A percentile compares a stretch with the other conserved stretches of the same genome.
phyloP scores from a whole-genome alignment of 176 grass and related monocot genomes.

The Miscanthus lutarioriparius region DNA sequence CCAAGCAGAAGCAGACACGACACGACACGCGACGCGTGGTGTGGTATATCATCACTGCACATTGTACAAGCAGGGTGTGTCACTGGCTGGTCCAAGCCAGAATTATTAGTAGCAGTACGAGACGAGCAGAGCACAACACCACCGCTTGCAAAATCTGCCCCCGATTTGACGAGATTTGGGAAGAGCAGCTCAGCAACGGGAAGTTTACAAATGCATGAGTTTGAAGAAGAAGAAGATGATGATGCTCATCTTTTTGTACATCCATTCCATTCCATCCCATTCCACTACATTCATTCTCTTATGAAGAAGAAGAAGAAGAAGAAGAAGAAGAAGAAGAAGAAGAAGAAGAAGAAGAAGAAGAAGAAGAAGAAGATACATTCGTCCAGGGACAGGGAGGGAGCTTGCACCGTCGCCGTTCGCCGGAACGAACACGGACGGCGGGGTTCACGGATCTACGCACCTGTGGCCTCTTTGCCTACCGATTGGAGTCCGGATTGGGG shows the following conservation, averaged over 20 bases:
- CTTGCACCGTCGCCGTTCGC: not conserved
- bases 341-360: not conserved
- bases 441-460: not conserved
- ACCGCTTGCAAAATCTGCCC: not conserved
- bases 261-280: not conserved
- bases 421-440: not conserved
- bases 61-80: no score
- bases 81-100: not conserved
- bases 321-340: not conserved
- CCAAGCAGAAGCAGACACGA: not conserved
- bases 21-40: no score
- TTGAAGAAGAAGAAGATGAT: not conserved
- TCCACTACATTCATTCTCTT: not conserved
- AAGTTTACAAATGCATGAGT: not conserved
- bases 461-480: conserved; percentile 36
- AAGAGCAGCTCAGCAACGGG: no score
- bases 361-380: not conserved
- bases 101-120: not conserved
- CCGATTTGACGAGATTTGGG: not conserved
- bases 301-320: not conserved
- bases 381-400: not conserved
- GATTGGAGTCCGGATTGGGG: conserved; percentile 74
- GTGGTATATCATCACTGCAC: no score
- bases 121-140: not conserved
- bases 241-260: conserved; percentile 41